Base-by-base conservation (phyloP, 805 yeast species). In the Candida sonorensis region DNA sequence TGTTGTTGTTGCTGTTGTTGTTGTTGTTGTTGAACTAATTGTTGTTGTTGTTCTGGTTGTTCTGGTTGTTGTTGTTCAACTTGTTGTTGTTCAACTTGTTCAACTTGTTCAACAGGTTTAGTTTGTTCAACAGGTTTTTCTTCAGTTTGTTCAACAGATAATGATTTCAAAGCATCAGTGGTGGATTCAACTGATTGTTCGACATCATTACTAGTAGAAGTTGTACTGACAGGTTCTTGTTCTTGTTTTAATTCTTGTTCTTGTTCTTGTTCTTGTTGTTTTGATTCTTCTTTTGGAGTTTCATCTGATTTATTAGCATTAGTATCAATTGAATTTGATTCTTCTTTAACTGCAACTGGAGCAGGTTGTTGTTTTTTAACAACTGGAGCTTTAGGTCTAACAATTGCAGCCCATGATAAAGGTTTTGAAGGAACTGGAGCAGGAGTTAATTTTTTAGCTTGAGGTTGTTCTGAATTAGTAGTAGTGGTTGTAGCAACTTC, bases 371-470 rank as follows among this genome's bases (percentile, higher is more conserved):
- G 37, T 32, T 46, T 46, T 38, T 42, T 46, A 17, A 40, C 49
- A 21, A 40, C 46, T n/a, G n/a, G n/a, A n/a, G n/a, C n/a, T 31
- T 47, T 44, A 23, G 51, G 47, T 34, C 48, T 49, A 12, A 47
- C 50, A 25, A 44, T 45, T 20, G 45, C 43, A 21, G 48, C 51
- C 49, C 51, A 44, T 22, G 47, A 43, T 38, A 40, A 20, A 8
- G 42, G 42, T 26, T 41, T 34, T 12, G 45, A 27, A 18, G 48
- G 39, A 15, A 47, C 32, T 17, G 51, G 34, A 12, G 42, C 33
- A 17, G 42, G 34, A 17, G 33, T 25, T 13, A 16, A 16, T 9
- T 27, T 12, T 12, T 24, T 10, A 9, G 36, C n/a, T n/a, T n/a
- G n/a, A n/a, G n/a, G n/a, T n/a, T n/a, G n/a, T n/a, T n/a, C n/a